Percentiles rank a stretch among this genome's conserved stretches.
phyloP scores from a whole-genome alignment of 495 filamentous ascomycete species.

The Podospora comata region DNA sequence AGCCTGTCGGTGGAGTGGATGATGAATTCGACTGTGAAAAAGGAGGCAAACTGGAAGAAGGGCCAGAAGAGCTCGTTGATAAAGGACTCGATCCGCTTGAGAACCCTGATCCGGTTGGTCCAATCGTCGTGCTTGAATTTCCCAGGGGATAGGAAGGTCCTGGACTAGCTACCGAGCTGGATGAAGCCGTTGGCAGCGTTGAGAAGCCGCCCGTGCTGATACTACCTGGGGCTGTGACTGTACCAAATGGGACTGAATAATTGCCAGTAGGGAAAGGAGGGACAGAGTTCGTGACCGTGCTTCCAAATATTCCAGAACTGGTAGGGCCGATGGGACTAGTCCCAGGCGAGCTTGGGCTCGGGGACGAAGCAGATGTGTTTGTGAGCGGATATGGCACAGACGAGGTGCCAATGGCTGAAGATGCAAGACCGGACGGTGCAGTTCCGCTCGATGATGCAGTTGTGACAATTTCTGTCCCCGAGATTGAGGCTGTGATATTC shows the following conservation, averaged over 20 bases:
- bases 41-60: background rate
- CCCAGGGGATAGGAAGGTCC: slow-evolving; percentile 12
- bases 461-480: slow-evolving; percentile 4
- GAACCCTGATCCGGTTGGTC: slow-evolving; percentile 2
- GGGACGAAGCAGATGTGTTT: background rate
- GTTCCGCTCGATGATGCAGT: background rate
- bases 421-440: background rate
- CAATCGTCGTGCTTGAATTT: slow-evolving; percentile 5
- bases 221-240: slow-evolving; percentile 8
- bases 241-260: background rate
- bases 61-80: background rate
- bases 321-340: background rate
- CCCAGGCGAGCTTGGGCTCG: background rate
- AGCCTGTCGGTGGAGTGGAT: background rate
- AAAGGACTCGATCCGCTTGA: background rate
- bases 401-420: background rate
- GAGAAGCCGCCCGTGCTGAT: background rate
- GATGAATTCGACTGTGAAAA: background rate
- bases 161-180: background rate
- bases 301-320: background rate
- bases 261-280: slow-evolving; percentile 3
- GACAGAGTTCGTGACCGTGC: background rate
- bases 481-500: slow-evolving; percentile 8
- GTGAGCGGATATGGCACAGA: background rate
- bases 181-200: background rate